A percentile compares a stretch with the other conserved stretches of the same genome.
Evolutionary conservation across 129 eudicot genomes (phyloP).

Genomic region (Erigeron canadensis): DNA sequence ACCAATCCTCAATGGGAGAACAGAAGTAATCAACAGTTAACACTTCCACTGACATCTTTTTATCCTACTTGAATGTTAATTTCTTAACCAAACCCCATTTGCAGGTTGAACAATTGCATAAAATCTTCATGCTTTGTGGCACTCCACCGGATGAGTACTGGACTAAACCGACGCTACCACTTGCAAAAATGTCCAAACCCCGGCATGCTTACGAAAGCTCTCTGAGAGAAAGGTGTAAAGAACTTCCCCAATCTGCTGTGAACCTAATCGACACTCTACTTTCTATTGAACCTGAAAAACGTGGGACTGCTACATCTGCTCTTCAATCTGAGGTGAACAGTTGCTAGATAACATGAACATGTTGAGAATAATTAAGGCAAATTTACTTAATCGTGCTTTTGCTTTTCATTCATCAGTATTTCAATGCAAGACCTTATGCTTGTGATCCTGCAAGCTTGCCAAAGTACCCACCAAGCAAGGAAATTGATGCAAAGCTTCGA

Average conservation of each 20-base stretch:
- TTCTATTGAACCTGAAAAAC: constrained; percentile 63
- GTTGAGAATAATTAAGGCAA: not conserved
- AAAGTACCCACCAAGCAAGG: constrained; percentile 81
- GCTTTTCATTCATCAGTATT: constrained; percentile 53
- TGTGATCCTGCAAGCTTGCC: constrained; percentile 89
- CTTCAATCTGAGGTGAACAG: constrained; percentile 58
- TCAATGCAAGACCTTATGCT: constrained; percentile 60
- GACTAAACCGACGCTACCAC: constrained; percentile 62
- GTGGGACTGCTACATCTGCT: constrained; percentile 70
- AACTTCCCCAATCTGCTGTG: constrained; percentile 63
- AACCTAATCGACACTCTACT: constrained; percentile 57
- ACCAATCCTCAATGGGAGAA: constrained; percentile 83
- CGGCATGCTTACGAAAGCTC: constrained; percentile 68
- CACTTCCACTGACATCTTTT: not conserved
- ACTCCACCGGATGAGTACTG: constrained; percentile 78
- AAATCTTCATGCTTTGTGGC: constrained; percentile 85
- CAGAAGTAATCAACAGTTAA: constrained; percentile 49
- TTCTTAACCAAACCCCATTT: not conserved
- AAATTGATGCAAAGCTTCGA: constrained; percentile 71
- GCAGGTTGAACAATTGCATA: constrained; percentile 92
- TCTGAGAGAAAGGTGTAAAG: constrained; percentile 65
- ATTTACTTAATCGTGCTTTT: constrained; percentile 4
- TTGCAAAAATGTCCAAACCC: constrained; percentile 82
- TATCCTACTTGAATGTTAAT: too few species aligned
- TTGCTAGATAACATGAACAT: not conserved